A percentile compares a stretch with the other conserved stretches of the same genome.
These are phyloP conservation scores for Rhodosporidiobolus odoratus DNA, from an alignment of 768 basidiomycete genomes.

Conservation along the genomic window DNA sequence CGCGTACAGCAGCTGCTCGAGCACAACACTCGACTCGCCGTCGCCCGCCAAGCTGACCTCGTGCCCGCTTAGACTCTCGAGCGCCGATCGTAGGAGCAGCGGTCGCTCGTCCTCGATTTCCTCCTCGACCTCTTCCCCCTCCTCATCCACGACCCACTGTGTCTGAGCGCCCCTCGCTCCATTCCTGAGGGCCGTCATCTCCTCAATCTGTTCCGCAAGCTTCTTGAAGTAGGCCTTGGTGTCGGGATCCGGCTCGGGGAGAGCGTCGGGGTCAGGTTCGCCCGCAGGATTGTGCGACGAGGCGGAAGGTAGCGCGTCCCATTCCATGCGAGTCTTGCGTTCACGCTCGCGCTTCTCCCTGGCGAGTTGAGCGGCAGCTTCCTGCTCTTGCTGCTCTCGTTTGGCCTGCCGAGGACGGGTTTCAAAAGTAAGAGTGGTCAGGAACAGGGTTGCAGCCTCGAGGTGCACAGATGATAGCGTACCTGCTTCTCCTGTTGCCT, in stretches of 20 bases:
- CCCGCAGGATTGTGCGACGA: background rate
- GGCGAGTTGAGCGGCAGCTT: constrained; percentile 19
- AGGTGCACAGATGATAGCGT: background rate
- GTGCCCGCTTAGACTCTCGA: constrained; percentile 77
- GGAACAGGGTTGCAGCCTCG: background rate
- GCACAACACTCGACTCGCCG: constrained; percentile 80
- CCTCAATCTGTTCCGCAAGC: constrained; percentile 40
- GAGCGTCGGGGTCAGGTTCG: constrained; percentile 28
- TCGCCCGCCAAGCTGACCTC: constrained; percentile 88
- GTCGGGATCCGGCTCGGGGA: constrained; percentile 41
- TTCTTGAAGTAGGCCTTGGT: constrained; percentile 43
- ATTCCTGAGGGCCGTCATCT: constrained; percentile 32
- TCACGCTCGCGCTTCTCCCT: constrained; percentile 24
- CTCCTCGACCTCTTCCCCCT: constrained; percentile 38
- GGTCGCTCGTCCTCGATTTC: constrained; percentile 55
- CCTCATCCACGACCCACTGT: constrained; percentile 22
- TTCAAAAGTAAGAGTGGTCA: background rate
- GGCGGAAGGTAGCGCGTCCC: constrained; percentile 17
- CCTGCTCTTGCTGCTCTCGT: constrained; percentile 31
- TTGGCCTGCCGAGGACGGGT: constrained; percentile 1
- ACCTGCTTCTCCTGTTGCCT: constrained; percentile 37
- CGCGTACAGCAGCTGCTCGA: constrained; percentile 83
- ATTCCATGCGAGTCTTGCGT: constrained; percentile 30
- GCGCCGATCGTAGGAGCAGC: constrained; percentile 72
- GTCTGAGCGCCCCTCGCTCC: constrained; percentile 14